Conservation (phyloP, 2,329 filamentous ascomycete species). For the Coniochaeta prunicola region DNA sequence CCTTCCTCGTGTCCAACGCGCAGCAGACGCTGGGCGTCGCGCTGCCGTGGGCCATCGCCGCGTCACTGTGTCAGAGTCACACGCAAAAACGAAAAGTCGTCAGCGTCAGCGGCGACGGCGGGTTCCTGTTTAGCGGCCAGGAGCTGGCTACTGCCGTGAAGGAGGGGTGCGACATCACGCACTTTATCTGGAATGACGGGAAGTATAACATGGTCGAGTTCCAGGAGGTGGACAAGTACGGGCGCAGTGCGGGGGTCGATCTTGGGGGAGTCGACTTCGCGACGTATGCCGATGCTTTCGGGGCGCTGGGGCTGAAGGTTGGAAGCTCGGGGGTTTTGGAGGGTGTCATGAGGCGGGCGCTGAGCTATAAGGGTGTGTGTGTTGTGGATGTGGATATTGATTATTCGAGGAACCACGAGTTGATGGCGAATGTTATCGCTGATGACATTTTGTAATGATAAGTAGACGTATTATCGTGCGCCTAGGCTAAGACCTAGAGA, state of each 20-base stretch:
- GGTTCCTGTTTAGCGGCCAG: constrained; percentile 40
- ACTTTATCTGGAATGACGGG: constrained; percentile 43
- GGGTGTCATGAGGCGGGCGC: constrained; percentile 32
- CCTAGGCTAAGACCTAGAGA: too few relatives aligned
- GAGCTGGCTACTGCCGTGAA: constrained; percentile 37
- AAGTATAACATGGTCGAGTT: constrained; percentile 45
- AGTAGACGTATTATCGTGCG: too few relatives aligned
- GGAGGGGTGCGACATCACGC: constrained; percentile 39
- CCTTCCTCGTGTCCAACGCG: constrained; percentile 37
- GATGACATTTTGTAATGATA: constrained; percentile 13
- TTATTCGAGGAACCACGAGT: constrained; percentile 31
- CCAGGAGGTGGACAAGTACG: constrained; percentile 42
- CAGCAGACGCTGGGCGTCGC: constrained; percentile 42
- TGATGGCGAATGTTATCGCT: constrained; percentile 30
- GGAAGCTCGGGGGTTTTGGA: constrained; percentile 29
- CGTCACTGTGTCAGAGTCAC: constrained; percentile 31
- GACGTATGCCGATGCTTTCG: constrained; percentile 37
- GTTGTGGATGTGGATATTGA: constrained; percentile 40
- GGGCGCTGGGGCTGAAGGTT: constrained; percentile 35
- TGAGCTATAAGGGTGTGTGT: constrained; percentile 31
- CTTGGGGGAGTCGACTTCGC: constrained; percentile 40
- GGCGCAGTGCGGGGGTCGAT: constrained; percentile 32
- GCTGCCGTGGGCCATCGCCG: constrained; percentile 39
- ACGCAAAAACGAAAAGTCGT: constrained; percentile 35
- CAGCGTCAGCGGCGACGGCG: constrained; percentile 36